phyloP scores from a whole-genome alignment of 192 early-diverging fungal species.

The Backusella parvicylindrica region DNA sequence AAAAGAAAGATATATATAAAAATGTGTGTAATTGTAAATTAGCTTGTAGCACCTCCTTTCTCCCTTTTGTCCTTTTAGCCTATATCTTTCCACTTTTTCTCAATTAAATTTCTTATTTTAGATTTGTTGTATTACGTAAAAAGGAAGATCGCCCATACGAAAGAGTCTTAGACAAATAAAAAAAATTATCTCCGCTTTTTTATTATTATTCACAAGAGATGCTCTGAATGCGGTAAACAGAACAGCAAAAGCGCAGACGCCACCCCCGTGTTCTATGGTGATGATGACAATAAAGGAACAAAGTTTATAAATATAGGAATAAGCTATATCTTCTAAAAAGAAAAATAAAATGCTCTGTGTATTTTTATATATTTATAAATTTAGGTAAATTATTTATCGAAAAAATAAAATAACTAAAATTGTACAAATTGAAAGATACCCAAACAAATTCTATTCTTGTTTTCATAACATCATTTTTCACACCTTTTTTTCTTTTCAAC shows the following conservation, averaged over 20 bases:
- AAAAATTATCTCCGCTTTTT: not conserved
- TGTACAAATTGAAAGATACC: not conserved
- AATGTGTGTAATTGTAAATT: too few species aligned
- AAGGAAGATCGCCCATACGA: not conserved
- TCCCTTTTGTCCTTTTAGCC: too few species aligned
- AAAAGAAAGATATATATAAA: too few species aligned
- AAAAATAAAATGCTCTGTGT: not conserved
- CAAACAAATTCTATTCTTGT: not conserved
- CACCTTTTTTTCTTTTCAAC: too few species aligned
- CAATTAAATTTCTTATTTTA: not conserved
- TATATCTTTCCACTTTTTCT: too few species aligned
- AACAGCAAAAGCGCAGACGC: not conserved
- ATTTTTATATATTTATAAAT: not conserved
- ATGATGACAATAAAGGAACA: not conserved
- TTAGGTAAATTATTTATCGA: not conserved
- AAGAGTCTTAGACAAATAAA: not conserved
- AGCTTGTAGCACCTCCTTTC: too few species aligned
- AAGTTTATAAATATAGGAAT: not conserved
- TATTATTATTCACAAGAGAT: not conserved
- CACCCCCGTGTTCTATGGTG: not conserved
- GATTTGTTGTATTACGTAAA: not conserved
- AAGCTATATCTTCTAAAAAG: not conserved
- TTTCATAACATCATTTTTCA: not conserved
- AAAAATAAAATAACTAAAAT: not conserved
- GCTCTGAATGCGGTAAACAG: not conserved